Percentiles rank a stretch among this genome's conserved stretches.
Conservation (phyloP, 768 basidiomycete species). For the Boletellus sp. region DNA sequence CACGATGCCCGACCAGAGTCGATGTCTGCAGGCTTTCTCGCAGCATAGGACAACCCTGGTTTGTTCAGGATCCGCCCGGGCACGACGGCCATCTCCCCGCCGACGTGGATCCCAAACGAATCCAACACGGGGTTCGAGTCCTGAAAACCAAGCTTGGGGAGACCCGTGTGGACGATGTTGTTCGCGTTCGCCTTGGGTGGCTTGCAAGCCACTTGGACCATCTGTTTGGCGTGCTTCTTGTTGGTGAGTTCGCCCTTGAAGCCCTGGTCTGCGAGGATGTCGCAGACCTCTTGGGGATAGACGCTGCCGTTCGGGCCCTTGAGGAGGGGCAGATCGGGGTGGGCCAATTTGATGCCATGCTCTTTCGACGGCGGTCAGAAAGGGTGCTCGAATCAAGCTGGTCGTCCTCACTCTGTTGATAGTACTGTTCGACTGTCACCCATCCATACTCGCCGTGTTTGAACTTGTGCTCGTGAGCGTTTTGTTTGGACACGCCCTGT, state of each 20-base stretch:
- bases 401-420: conserved; percentile 35
- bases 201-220: conserved; percentile 47
- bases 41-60: conserved; percentile 41
- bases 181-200: conserved; percentile 44
- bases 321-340: conserved; percentile 40
- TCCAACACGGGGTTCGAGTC: conserved; percentile 30
- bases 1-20: conserved; percentile 43
- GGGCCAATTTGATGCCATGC: conserved; percentile 32
- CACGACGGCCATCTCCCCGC: conserved; percentile 48
- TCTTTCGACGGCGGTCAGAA: conserved; percentile 28
- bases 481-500: conserved; percentile 42
- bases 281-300: conserved; percentile 48
- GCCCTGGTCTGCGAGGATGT: conserved; percentile 39
- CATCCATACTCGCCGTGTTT: conserved; percentile 32
- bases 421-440: conserved; percentile 46
- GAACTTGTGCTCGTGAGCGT: conserved; percentile 38
- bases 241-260: conserved; percentile 48
- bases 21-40: conserved; percentile 23
- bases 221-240: conserved; percentile 39
- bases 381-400: neutral
- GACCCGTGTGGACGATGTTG: conserved; percentile 41
- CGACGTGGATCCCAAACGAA: conserved; percentile 43
- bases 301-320: conserved; percentile 34
- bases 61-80: conserved; percentile 49
- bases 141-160: conserved; percentile 41